A percentile compares a stretch with the other conserved stretches of the same genome.
These are phyloP conservation scores for Ogataea hybrid DNA, from an alignment of 1,139 yeast genomes.

Conservation along the genomic window DNA sequence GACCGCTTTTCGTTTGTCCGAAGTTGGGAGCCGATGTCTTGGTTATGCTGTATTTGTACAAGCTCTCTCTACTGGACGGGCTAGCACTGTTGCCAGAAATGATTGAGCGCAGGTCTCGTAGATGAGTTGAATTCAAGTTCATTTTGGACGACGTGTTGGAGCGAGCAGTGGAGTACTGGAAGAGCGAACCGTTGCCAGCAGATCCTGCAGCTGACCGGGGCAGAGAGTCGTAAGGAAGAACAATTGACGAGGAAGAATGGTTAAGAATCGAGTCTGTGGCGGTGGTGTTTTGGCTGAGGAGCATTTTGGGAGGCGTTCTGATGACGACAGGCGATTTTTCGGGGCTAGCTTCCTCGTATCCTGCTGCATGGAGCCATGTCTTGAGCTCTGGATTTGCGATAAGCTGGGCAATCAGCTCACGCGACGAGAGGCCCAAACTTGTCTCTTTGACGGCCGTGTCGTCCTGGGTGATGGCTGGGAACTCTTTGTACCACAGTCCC, in stretches of 20 bases:
- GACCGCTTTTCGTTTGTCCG: slow-evolving; percentile 21
- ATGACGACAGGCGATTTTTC: slow-evolving; percentile 12
- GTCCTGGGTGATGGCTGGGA: slow-evolving; percentile 1
- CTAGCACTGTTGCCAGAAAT: slow-evolving; percentile 15
- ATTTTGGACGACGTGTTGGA: slow-evolving; percentile 13
- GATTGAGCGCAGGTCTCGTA: slow-evolving; percentile 21
- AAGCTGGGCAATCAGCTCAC: slow-evolving; percentile 8
- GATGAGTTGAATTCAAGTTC: slow-evolving; percentile 18
- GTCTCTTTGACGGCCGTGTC: neutral
- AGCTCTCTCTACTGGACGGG: slow-evolving; percentile 6
- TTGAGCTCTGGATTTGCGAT: slow-evolving; percentile 8
- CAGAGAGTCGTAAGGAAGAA: slow-evolving; percentile 10
- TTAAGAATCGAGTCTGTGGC: slow-evolving; percentile 20
- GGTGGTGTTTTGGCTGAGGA: slow-evolving; percentile 16
- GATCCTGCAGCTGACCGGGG: slow-evolving; percentile 11
- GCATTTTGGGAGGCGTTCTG: slow-evolving; percentile 19
- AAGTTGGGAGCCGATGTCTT: slow-evolving; percentile 10
- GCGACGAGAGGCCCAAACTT: slow-evolving; percentile 2
- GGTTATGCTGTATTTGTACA: slow-evolving; percentile 9
- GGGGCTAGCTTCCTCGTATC: slow-evolving; percentile 11
- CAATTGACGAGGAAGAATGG: slow-evolving; percentile 15
- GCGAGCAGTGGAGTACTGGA: slow-evolving; percentile 15
- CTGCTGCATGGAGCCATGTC: slow-evolving; percentile 14
- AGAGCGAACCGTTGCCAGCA: slow-evolving; percentile 7
- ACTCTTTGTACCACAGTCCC: slow-evolving; percentile 14